Evolutionary conservation across 768 basidiomycete genomes (phyloP), one percentile per base, ranked within the genome.

Genomic region (Lactarius vividus): DNA sequence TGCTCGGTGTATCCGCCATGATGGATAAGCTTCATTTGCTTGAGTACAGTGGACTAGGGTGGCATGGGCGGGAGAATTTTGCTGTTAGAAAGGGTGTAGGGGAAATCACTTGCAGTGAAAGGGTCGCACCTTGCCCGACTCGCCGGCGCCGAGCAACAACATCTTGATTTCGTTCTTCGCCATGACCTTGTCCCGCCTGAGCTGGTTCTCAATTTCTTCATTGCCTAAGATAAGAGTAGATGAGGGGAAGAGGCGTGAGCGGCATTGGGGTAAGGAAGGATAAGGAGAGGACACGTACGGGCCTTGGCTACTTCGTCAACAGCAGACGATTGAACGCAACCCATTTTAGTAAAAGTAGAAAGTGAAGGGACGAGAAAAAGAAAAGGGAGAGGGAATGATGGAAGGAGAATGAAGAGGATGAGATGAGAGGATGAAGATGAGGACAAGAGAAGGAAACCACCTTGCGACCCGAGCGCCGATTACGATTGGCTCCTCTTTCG

Each of bases 11-110:
- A 96, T 1, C 89, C 88, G 64, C 90, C 91, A 69, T 94, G 90
- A 75, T 96, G 93, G 69, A 96, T 96, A 77, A 96, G 88, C 74
- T 96, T 95, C 94, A 98, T 96, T 77, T 97, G 95, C 80, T 95
- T 96, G 64, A 96, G 85, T 54, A 96, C 90, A 3, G 94, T 96
- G 1, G 92, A 93, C 87, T 93, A 72, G 39, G 42, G 11, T 46
- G 8, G 15, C 5, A n/a, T 10, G 18, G 18, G 9, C 8, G 55
- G 52, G 49, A 15, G 31, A 9, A 9, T 33, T 13, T 52, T 26
- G 23, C 26, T 52, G 23, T 52, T 26, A 26, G 52, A 42, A 49
- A n/a, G 4, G 4, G 6, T 16, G 28, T n/a, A 7, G 20, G 29
- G n/a, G 11, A 57, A 10, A 13, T 0, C 11, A 77, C 1, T 28